These are phyloP conservation scores for Corrigiola litoralis DNA, from an alignment of 179 eudicot species.

Conservation along the genomic window DNA sequence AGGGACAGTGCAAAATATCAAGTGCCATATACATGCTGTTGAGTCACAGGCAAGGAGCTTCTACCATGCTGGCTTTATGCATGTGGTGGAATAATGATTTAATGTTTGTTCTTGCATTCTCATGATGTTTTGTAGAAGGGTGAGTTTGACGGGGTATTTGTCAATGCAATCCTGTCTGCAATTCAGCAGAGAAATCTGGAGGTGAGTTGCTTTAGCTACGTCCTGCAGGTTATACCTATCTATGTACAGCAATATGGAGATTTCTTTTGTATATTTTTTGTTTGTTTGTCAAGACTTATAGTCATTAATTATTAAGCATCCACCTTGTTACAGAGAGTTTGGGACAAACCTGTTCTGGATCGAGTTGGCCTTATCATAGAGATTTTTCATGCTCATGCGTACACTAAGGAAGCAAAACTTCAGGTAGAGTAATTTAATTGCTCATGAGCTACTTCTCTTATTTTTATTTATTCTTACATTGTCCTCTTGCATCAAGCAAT, in stretches of 20 bases:
- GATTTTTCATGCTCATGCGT: slow-evolving; percentile 96
- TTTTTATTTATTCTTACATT: not conserved
- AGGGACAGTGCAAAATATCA: slow-evolving; percentile 68
- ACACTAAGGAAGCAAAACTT: slow-evolving; percentile 93
- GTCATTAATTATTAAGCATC: slow-evolving; percentile 7
- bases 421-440: slow-evolving; percentile 42
- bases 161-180: slow-evolving; percentile 71
- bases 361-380: slow-evolving; percentile 90
- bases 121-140: slow-evolving; percentile 36
- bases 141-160: slow-evolving; percentile 81
- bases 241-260: not conserved
- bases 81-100: slow-evolving; percentile 1
- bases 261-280: not conserved
- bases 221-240: not conserved
- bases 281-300: slow-evolving; percentile 3
- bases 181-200: slow-evolving; percentile 92
- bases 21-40: slow-evolving; percentile 65
- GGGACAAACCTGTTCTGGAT: slow-evolving; percentile 91
- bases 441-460: not conserved
- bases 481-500: not conserved
- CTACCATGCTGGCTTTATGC: not conserved
- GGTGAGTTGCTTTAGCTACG: slow-evolving; percentile 34
- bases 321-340: slow-evolving; percentile 49
- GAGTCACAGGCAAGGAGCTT: slow-evolving; percentile 55
- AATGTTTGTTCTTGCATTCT: slow-evolving; percentile 10